These are phyloP conservation scores for Ophiobolus disseminans DNA, from an alignment of 2,329 filamentous ascomycete species.

Conservation along the genomic window DNA sequence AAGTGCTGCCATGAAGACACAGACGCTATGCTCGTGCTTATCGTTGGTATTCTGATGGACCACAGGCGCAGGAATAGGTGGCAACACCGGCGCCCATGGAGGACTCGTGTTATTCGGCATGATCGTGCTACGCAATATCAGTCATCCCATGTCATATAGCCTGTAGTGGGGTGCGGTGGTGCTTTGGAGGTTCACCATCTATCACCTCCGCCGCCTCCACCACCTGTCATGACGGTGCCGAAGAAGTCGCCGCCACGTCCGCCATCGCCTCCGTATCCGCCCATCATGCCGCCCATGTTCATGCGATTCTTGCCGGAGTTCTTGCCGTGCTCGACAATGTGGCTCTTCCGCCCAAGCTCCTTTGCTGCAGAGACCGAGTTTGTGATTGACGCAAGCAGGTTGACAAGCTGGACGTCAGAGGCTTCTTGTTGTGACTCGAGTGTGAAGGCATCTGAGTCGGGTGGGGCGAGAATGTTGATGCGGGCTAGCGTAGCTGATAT, in stretches of 20 bases:
- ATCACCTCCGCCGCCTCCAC: slow-evolving; percentile 19
- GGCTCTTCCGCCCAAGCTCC: slow-evolving; percentile 77
- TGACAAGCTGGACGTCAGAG: slow-evolving; percentile 83
- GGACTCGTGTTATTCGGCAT: no score
- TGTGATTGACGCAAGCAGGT: slow-evolving; percentile 77
- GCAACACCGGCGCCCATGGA: no score
- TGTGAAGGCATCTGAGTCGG: slow-evolving; percentile 69
- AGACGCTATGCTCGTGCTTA: no score
- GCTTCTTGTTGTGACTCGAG: slow-evolving; percentile 76
- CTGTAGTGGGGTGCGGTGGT: neutral
- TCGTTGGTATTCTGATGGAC: no score
- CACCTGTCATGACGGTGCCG: slow-evolving; percentile 27
- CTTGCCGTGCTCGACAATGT: slow-evolving; percentile 52
- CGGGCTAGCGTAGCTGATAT: slow-evolving; percentile 86
- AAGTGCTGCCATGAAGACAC: no score
- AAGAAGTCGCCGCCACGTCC: slow-evolving; percentile 29
- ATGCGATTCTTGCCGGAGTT: slow-evolving; percentile 40
- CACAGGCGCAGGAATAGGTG: no score
- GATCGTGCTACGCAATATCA: no score
- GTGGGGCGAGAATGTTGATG: slow-evolving; percentile 79
- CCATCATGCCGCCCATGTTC: slow-evolving; percentile 25
- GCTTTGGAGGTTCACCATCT: slow-evolving; percentile 22
- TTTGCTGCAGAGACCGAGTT: slow-evolving; percentile 74
- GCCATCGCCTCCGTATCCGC: slow-evolving; percentile 20
- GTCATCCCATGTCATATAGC: no score